Base-by-base conservation (phyloP, 2,329 filamentous ascomycete genomes). In the Pyrenophora seminiperda region DNA sequence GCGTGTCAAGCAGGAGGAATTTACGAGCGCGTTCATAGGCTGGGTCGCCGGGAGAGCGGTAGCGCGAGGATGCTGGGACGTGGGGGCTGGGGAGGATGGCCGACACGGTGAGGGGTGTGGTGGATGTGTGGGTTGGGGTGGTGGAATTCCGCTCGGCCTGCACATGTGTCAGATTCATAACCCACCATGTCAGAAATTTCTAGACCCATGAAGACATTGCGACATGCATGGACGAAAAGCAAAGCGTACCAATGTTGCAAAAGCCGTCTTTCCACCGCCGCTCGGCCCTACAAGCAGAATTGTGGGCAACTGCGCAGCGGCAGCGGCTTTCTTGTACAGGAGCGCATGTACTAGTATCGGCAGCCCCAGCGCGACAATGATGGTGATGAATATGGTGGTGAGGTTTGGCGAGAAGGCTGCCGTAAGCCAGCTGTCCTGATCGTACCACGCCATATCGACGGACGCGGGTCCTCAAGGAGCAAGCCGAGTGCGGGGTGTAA, bases 1-100 rank as follows among this genome's bases (percentile, higher is more conserved):
- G 94, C 1, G 93, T 97, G 76, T 99, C 94, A 67, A 90, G 77
- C 27, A 97, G 77, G 32, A 89, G 77, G 71, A 94, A 90, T 69
- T 85, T 88, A 68, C 88, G 85, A 3, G 73, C 62, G 54, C 77
- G 73, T 50, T 70, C 67, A 40, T 75, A 75, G 7, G 84, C 80
- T 18, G 83, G 81, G 68, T 90, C 87, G 65, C 87, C 83, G 19
- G 78, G 74, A 34, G 84, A 87, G 58, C 87, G 84, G 73, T 84
- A 90, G 63, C 81, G 79, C 50, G 85, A 81, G 20, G 83, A 85
- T 17, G 76, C 76, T 7, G 84, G 79, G 37, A 76, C 75, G 69
- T 83, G 80, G 59, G 80, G 77, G 19, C 82, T 78, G 10, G 81
- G 76, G 27, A 82, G 79, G 4, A 85, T 80, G 31, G 78, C 75